A percentile compares a stretch with the other conserved stretches of the same genome.
These are phyloP conservation scores for Spergularia bocconei DNA, from an alignment of 148 eudicot genomes.

Conservation along the genomic window DNA sequence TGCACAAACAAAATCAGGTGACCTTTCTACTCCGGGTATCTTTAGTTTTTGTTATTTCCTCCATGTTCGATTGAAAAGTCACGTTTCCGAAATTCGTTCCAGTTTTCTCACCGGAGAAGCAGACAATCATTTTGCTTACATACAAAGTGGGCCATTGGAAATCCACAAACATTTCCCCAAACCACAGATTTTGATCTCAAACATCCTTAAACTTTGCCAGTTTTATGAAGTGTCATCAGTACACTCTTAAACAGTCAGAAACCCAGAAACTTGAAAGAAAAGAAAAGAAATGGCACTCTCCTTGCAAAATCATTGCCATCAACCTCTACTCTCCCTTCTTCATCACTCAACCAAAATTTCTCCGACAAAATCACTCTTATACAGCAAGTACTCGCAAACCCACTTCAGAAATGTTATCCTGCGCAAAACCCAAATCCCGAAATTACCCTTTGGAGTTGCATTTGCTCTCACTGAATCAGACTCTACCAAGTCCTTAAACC, in stretches of 20 bases:
- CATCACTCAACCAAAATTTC: conserved; percentile 29
- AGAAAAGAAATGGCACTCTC: conserved; percentile 20
- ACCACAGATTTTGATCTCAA: conserved; percentile 18
- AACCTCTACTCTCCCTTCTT: conserved; percentile 29
- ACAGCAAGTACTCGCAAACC: conserved; percentile 25
- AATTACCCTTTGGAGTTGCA: conserved; percentile 28
- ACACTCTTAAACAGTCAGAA: background rate
- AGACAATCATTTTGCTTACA: too few species aligned
- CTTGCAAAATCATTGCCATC: conserved; percentile 6
- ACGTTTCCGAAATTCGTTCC: too few species aligned
- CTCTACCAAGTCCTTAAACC: conserved; percentile 49
- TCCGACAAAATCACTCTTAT: conserved; percentile 25
- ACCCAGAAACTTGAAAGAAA: background rate
- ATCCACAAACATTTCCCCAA: conserved; percentile 12
- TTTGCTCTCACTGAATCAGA: conserved; percentile 68
- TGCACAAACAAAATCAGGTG: too few species aligned
- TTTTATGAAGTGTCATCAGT: too few species aligned
- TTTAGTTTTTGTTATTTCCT: too few species aligned
- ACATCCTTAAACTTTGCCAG: too few species aligned
- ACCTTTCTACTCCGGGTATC: too few species aligned
- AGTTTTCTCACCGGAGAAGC: too few species aligned
- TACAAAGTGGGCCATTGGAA: conserved; percentile 24
- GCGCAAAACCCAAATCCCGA: conserved; percentile 19
- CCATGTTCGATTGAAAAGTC: too few species aligned
- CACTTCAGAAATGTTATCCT: conserved; percentile 24